Base-by-base conservation (phyloP, 2,329 filamentous ascomycete genomes). In the Hirsutella minnesotensis region DNA sequence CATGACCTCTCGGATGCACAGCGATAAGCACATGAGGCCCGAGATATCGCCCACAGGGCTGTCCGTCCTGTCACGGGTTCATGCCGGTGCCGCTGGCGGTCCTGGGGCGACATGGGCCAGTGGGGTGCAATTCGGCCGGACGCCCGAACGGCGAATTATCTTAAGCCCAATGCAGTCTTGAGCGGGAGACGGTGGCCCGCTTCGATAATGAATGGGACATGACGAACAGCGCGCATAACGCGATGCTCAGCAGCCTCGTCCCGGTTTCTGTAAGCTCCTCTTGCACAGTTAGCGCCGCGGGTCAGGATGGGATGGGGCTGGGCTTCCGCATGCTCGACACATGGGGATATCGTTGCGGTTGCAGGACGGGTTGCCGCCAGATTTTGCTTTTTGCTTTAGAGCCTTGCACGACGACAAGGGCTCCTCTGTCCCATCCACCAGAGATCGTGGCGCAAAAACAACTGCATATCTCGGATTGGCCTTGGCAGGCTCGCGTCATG, bases 401-500 rank as follows among this genome's bases (percentile, higher is more conserved):
- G 5, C 5, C 34, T 36, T 19, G 34, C 2, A 10, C 16, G 9
- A n/a, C n/a, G n/a, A n/a, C n/a, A n/a, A n/a, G n/a, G n/a, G n/a
- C n/a, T n/a, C n/a, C n/a, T n/a, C 16, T 36, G 16, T 19, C 16
- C 9, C 16, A 5, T 10, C 10, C 18, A 20, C 33, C 24, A 33
- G 13, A 18, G 22, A 44, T 44, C 39, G 41, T 42, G 41, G 44
- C 39, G 41, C 22, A 9, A 27, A 27, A 27, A n/a, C 16, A 12
- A 34, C 15, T 34, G 33, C 33, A 34, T 34, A 34, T 34, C 33
- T 39, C 31, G 35, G 39, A 35, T 44, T 38, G 36, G 34, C 36
- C 39, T 46, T 40, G 41, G 39, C 39, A 30, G 27, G 30, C 35
- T 39, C 20, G 15, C 44, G 38, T 24, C 33, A 21, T 42, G 18